A percentile compares a stretch with the other conserved stretches of the same genome.
phyloP scores from a whole-genome alignment of 1,139 yeast genomes.

The Nematodospora anomalae region DNA sequence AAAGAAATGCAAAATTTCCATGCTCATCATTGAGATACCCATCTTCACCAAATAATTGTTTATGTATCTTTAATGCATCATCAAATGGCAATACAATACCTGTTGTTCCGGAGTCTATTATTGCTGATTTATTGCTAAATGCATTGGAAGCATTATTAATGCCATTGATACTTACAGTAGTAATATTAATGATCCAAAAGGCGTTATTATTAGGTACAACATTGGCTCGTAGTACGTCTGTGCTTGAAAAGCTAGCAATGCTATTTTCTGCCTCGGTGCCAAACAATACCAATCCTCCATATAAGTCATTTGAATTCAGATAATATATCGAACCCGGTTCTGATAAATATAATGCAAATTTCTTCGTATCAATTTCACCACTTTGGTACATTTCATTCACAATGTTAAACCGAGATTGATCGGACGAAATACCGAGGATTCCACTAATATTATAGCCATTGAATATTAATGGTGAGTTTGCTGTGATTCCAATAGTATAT shows the following conservation, averaged over 20 bases:
- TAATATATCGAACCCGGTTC: slow-evolving; percentile 16
- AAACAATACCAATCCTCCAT: slow-evolving; percentile 29
- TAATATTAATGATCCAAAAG: slow-evolving; percentile 56
- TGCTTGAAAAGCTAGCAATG: slow-evolving; percentile 16
- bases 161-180: slow-evolving; percentile 31
- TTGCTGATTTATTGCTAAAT: slow-evolving; percentile 39
- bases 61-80: slow-evolving; percentile 56
- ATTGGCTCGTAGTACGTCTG: slow-evolving; percentile 33
- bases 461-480: slow-evolving; percentile 53
- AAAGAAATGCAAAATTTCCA: slow-evolving; percentile 59
- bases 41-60: slow-evolving; percentile 41
- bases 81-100: slow-evolving; percentile 55
- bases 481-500: slow-evolving; percentile 56
- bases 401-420: slow-evolving; percentile 21
- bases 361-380: slow-evolving; percentile 20
- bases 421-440: slow-evolving; percentile 58
- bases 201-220: slow-evolving; percentile 36
- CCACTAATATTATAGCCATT: slow-evolving; percentile 57
- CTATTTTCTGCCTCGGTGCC: slow-evolving; percentile 25
- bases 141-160: slow-evolving; percentile 20
- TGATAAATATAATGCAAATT: slow-evolving; percentile 25
- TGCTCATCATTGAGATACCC: slow-evolving; percentile 52
- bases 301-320: slow-evolving; percentile 2
- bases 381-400: slow-evolving; percentile 22
- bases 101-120: slow-evolving; percentile 70